phyloP scores from a whole-genome alignment of 31 red algal species.

The Odonthalia washingtoniensis region DNA sequence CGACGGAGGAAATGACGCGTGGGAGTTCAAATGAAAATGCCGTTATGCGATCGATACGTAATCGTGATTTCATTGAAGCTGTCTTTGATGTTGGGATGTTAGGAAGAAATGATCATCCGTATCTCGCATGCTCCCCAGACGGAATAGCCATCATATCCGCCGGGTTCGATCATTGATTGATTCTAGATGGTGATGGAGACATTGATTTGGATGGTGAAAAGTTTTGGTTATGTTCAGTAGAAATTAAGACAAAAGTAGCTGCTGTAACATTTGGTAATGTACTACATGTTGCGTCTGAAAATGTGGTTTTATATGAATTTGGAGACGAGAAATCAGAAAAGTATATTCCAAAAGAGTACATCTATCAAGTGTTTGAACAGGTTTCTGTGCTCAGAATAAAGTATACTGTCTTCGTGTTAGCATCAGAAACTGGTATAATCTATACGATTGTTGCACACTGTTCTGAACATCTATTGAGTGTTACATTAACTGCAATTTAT shows the following conservation, averaged over 20 bases:
- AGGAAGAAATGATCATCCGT: background rate
- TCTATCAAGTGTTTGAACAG: no score
- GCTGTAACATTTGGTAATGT: background rate
- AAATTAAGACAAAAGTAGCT: background rate
- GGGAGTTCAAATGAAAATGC: conserved; percentile 33
- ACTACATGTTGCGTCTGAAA: no score
- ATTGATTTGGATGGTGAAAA: background rate
- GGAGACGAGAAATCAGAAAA: no score
- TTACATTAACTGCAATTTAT: background rate
- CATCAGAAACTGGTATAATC: no score
- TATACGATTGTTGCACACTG: no score
- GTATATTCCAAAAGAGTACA: no score
- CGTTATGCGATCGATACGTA: background rate
- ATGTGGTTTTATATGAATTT: no score
- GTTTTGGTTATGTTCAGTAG: background rate
- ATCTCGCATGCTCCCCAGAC: conserved; percentile 7
- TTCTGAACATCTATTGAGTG: background rate
- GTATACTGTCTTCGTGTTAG: no score
- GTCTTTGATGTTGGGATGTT: conserved; percentile 43
- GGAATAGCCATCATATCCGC: background rate
- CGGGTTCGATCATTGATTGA: background rate
- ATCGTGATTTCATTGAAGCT: no score
- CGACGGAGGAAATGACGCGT: conserved; percentile 34
- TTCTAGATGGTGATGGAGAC: background rate
- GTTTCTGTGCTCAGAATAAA: no score